Conservation (phyloP, 1,139 yeast species). For the Saccharomyces pastorianus region DNA sequence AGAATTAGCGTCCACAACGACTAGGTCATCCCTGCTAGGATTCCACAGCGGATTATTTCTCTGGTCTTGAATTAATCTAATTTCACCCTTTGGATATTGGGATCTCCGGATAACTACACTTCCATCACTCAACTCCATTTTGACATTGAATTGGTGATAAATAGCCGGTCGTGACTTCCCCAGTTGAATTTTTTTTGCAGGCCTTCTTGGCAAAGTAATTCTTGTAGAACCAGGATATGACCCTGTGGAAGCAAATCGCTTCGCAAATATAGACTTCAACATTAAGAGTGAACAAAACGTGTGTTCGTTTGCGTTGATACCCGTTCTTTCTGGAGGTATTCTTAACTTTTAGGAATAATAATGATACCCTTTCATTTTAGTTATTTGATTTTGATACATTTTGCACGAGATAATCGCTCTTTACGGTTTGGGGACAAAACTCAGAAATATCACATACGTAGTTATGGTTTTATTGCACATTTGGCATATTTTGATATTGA, state of each 20-base stretch:
- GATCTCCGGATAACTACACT: conserved; percentile 77
- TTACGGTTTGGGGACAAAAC: neutral
- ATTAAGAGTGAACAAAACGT: conserved; percentile 1
- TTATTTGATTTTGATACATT: neutral
- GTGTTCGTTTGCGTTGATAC: neutral
- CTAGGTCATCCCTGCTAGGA: conserved; percentile 71
- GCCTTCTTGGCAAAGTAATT: conserved; percentile 33
- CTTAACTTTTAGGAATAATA: neutral
- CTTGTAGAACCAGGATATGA: conserved; percentile 23
- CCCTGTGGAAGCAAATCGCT: conserved; percentile 24
- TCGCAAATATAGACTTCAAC: conserved; percentile 11
- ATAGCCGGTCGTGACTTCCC: conserved; percentile 92
- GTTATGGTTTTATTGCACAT: neutral
- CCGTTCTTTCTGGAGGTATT: neutral
- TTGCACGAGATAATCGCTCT: neutral
- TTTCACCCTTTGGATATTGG: conserved; percentile 81
- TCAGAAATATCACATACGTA: too few species aligned
- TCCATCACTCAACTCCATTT: conserved; percentile 87
- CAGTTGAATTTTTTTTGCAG: conserved; percentile 33
- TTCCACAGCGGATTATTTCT: conserved; percentile 84
- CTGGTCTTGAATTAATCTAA: conserved; percentile 81
- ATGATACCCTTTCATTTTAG: neutral
- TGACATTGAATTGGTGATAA: conserved; percentile 79
- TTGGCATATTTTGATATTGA: neutral
- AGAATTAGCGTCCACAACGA: conserved; percentile 68